phyloP scores from a whole-genome alignment of 805 yeast genomes.

The Metschnikowia lunata region DNA sequence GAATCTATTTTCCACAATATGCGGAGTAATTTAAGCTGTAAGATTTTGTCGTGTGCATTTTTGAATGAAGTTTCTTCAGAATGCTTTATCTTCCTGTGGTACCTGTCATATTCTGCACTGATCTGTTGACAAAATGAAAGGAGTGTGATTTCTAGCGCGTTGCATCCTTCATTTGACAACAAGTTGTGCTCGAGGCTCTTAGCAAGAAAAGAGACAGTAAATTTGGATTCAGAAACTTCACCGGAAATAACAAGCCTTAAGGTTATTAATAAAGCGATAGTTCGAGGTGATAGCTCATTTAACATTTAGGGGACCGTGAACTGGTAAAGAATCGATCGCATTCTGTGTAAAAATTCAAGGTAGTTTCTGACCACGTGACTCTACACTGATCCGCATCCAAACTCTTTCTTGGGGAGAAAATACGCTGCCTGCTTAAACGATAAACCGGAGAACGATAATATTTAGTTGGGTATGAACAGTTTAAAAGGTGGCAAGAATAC shows the following conservation, averaged over 20 bases:
- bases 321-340: no score
- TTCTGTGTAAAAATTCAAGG: no score
- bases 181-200: constrained; percentile 12
- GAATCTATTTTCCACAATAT: constrained; percentile 45
- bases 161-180: constrained; percentile 2
- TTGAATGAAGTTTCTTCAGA: not conserved
- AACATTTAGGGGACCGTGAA: no score
- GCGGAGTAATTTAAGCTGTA: not conserved
- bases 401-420: no score
- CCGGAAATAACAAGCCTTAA: constrained; percentile 45
- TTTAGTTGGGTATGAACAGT: no score
- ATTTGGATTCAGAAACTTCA: constrained; percentile 23
- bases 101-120: not conserved
- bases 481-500: no score
- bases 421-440: no score
- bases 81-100: not conserved
- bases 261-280: constrained; percentile 46
- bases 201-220: constrained; percentile 4
- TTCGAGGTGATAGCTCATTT: constrained; percentile 49
- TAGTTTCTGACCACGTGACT: no score
- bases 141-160: constrained; percentile 8
- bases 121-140: constrained; percentile 9
- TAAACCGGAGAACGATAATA: no score
- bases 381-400: no score
- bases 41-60: no score